phyloP scores from a whole-genome alignment of 2,329 filamentous ascomycete genomes.

The Fusarium hostae region DNA sequence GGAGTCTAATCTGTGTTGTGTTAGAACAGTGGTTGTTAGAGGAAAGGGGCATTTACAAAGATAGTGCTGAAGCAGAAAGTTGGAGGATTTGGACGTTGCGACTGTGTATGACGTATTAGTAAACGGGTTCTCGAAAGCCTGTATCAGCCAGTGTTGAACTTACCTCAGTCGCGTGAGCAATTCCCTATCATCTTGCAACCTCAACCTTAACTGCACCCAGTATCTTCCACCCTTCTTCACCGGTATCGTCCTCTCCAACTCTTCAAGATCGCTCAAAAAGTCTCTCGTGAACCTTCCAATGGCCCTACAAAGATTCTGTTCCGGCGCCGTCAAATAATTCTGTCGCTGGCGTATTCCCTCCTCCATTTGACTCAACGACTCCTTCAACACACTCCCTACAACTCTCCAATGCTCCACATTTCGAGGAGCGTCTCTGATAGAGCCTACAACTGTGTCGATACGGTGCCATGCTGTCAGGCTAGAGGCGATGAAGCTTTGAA shows the following conservation, averaged over 20 bases:
- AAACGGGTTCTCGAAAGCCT: too few relatives aligned
- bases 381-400: background rate
- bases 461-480: constrained; percentile 2
- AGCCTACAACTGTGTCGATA: constrained; percentile 3
- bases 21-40: background rate
- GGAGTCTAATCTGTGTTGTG: background rate
- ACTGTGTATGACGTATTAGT: too few relatives aligned
- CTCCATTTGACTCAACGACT: constrained; percentile 7
- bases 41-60: background rate
- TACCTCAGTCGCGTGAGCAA: constrained; percentile 1
- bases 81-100: constrained; percentile 21
- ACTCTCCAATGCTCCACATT: constrained; percentile 13
- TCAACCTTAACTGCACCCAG: background rate
- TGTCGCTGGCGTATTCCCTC: background rate
- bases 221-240: background rate
- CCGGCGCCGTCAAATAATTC: background rate
- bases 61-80: background rate
- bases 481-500: constrained; percentile 3
- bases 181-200: constrained; percentile 3
- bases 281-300: constrained; percentile 1
- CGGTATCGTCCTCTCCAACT: background rate
- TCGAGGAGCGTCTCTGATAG: background rate
- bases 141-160: too few relatives aligned
- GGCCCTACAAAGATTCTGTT: constrained; percentile 12
- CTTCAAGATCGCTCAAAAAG: background rate